Conservation (phyloP, 257 asterid genomes). For the Plectranthus barbatus region DNA sequence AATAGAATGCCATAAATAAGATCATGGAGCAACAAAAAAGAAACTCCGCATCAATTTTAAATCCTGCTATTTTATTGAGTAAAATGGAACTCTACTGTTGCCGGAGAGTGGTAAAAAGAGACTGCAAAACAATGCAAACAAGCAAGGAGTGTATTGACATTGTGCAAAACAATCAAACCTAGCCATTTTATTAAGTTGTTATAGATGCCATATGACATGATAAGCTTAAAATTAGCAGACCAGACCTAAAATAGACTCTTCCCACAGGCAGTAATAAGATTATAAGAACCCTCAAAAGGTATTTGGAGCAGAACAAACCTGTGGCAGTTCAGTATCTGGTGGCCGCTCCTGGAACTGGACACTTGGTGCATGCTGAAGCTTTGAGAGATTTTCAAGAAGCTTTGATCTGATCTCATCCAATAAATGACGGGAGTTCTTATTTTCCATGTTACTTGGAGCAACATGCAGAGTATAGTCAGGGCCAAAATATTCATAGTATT, state of each 20-base stretch:
- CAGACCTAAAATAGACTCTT: neutral
- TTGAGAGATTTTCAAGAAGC: slow-evolving; percentile 57
- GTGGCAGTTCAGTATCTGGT: slow-evolving; percentile 49
- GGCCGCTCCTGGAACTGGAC: slow-evolving; percentile 70
- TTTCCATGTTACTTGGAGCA: slow-evolving; percentile 68
- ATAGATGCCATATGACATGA: neutral
- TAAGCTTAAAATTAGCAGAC: neutral
- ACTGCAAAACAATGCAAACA: neutral
- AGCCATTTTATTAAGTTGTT: neutral
- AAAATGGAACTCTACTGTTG: neutral
- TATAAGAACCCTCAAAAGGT: slow-evolving; percentile 4
- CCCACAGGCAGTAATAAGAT: neutral
- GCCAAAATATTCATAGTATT: slow-evolving; percentile 59
- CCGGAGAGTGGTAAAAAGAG: neutral
- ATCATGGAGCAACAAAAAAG: neutral
- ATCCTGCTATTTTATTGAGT: neutral
- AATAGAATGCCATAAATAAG: neutral
- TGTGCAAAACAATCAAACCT: neutral
- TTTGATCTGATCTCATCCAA: slow-evolving; percentile 49
- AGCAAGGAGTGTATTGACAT: neutral
- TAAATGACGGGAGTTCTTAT: slow-evolving; percentile 47
- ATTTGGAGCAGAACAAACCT: slow-evolving; percentile 34
- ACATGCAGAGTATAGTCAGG: slow-evolving; percentile 59
- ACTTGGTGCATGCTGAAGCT: slow-evolving; percentile 65
- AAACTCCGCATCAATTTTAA: neutral